Evolutionary conservation across 1,284 basidiomycete species (phyloP), one percentile per base, ranked within the genome.

Genomic region (Naganishia sp.): DNA sequence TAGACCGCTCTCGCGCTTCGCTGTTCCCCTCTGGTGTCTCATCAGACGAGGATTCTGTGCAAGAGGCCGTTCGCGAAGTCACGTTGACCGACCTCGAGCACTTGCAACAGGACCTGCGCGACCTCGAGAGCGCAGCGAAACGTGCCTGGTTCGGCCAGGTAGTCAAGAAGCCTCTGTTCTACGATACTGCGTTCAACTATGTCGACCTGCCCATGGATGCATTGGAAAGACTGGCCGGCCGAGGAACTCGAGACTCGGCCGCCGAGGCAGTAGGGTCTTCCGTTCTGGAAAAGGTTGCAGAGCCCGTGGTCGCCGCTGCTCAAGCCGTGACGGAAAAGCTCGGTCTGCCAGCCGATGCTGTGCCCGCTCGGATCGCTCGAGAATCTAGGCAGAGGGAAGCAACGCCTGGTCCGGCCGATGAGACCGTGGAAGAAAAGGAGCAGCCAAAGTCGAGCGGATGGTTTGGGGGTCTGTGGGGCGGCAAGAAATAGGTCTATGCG

Each of bases 161-260:
- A 70, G 88, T 90, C 3, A 88, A 88, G 80, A 94, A 94, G 76
- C 90, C 90, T 9, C 75, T 92, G 42, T 95, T 95, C 82, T 95
- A 93, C 79, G 91, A 95, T 76, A 89, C 92, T 70, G 93, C 92
- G n/a, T 86, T 93, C 75, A 95, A 94, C 79, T 95, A 94, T 73
- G 87, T 92, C 64, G 86, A 89, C 72, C 77, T 92, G 65, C 89
- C 90, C 73, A 88, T 94, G 85, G 89, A 91, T 53, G 82, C 85
- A 56, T 79, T 95, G 64, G 81, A 86, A 72, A 84, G 84, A 65
- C 82, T 87, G 7, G 89, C 88, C 4, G 91, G 91, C 1, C 87
- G 86, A 78, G 70, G 72, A 28, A 53, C 70, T 23, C 57, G 67
- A 31, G 21, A 59, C 10, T 45, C 55, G 16, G 74, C 70, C n/a